Base-by-base conservation (phyloP, 2,329 filamentous ascomycete genomes). In the Talaromyces sp. region DNA sequence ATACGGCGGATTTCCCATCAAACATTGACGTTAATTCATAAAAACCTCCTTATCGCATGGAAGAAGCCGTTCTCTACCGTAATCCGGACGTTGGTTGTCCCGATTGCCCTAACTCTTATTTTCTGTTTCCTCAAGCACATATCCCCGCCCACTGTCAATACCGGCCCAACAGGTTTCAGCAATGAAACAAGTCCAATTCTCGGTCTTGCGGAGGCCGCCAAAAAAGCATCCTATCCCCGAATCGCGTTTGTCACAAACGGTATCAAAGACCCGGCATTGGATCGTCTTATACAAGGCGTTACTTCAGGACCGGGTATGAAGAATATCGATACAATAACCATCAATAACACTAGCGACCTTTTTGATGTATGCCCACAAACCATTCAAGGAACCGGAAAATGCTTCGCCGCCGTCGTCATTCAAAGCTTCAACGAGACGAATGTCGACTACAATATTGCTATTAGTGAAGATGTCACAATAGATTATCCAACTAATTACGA, bases 41-140 rank as follows among this genome's bases (percentile, higher is more conserved):
- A 57, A 57, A 57, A 57, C 13, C 55, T 57, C 27, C 55, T 57
- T 57, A 17, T 57, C 32, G 19, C 55, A 11, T 57, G 55, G 55
- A 57, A 57, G 55, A 33, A 47, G 15, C 55, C 55, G 22, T 28
- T 57, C n/a, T 44, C n/a, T 57, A 57, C 55, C 15, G 6, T 57
- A 17, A 27, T 57, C 28, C 55, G 55, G 10, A 36, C 55, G 22
- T 32, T 42, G 28, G 17, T 57, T 30, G 55, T 57, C 36, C 55
- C 55, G n/a, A 19, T 57, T 47, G 25, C 33, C 19, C 25, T 57
- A 8, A 47, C 55, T 22, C 55, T 57, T 28, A 47, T 57, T 47
- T 22, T 57, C 22, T 57, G 55, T 36, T 57, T 57, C 44, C 39
- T 57, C 33, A 57, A 57, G 39, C 33, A 57, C 19, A 57, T 57